Conservation (phyloP, 495 filamentous ascomycete genomes). For the Terfezia boudieri region DNA sequence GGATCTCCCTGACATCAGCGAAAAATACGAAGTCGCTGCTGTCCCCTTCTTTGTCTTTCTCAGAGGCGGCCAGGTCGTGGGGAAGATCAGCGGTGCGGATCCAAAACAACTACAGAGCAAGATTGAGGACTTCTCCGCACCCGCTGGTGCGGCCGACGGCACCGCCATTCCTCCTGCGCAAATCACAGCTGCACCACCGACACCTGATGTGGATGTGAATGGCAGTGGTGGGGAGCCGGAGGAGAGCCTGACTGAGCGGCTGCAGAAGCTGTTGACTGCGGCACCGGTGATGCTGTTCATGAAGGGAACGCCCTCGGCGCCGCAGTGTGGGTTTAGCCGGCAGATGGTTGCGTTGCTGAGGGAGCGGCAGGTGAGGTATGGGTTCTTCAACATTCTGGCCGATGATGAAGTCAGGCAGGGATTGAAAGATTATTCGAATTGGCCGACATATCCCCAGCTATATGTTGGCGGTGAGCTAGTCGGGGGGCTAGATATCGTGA, state of each 20-base stretch:
- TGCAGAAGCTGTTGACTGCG: conserved; percentile 66
- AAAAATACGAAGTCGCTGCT: conserved; percentile 67
- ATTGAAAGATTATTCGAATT: conserved; percentile 82
- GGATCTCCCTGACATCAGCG: conserved; percentile 22
- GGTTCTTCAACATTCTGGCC: conserved; percentile 96
- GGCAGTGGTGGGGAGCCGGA: conserved; percentile 26
- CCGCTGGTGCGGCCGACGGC: conserved; percentile 2
- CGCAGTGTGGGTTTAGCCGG: conserved; percentile 86
- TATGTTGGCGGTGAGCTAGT: conserved; percentile 66
- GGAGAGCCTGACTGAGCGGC: conserved; percentile 49
- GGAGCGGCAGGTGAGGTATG: conserved; percentile 78
- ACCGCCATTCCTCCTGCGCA: conserved; percentile 20
- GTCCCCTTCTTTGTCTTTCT: conserved; percentile 79
- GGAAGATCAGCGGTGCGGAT: conserved; percentile 72
- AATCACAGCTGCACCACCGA: conserved; percentile 3
- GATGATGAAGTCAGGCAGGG: conserved; percentile 95
- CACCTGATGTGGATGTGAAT: neutral
- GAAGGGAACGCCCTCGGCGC: conserved; percentile 73
- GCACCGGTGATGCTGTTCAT: conserved; percentile 96
- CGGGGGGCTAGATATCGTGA: conserved; percentile 88
- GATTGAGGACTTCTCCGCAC: conserved; percentile 54
- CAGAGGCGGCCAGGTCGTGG: conserved; percentile 43
- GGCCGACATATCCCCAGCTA: conserved; percentile 90
- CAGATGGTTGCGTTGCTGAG: conserved; percentile 68
- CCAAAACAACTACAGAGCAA: conserved; percentile 55